Evolutionary conservation across 768 basidiomycete species (phyloP).

Genomic region (Rhizopogon vulgaris): DNA sequence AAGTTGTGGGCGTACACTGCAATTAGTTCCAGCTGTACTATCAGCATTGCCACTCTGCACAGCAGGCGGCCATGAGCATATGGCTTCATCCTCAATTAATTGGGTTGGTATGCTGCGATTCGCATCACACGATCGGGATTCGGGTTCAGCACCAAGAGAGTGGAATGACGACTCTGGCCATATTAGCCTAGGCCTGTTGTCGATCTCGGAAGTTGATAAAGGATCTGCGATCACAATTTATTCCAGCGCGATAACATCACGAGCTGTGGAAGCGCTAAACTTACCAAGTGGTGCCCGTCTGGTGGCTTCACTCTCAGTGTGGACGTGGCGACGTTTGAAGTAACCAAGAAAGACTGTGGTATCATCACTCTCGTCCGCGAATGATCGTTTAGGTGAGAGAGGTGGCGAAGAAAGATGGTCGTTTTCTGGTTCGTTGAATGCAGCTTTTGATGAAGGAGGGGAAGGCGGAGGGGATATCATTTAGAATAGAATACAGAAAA

Average conservation of each 20-base stretch:
- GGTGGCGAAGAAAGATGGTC: constrained; percentile 10
- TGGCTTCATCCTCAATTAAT: background rate
- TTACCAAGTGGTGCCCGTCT: constrained; percentile 21
- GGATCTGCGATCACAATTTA: constrained; percentile 16
- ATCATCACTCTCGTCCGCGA: constrained; percentile 11
- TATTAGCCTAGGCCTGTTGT: constrained; percentile 13
- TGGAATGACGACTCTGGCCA: constrained; percentile 6
- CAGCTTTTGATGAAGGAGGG: background rate
- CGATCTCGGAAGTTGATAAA: constrained; percentile 15
- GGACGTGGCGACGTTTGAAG: constrained; percentile 17
- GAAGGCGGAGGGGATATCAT: background rate
- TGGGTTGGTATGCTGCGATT: constrained; percentile 7
- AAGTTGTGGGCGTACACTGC: constrained; percentile 4
- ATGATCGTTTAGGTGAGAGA: constrained; percentile 15
- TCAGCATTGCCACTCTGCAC: background rate
- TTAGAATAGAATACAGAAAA: too few relatives aligned
- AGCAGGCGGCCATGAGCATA: constrained; percentile 21
- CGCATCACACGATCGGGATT: constrained; percentile 13
- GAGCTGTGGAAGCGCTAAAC: constrained; percentile 5
- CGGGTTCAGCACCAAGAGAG: constrained; percentile 3
- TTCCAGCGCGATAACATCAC: background rate
- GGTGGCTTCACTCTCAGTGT: constrained; percentile 1
- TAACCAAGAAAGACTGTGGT: constrained; percentile 4
- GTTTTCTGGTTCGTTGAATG: constrained; percentile 3
- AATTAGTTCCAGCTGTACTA: constrained; percentile 2